Base-by-base conservation (phyloP, 2,329 filamentous ascomycete species). In the Cladobotryum mycophilum region DNA sequence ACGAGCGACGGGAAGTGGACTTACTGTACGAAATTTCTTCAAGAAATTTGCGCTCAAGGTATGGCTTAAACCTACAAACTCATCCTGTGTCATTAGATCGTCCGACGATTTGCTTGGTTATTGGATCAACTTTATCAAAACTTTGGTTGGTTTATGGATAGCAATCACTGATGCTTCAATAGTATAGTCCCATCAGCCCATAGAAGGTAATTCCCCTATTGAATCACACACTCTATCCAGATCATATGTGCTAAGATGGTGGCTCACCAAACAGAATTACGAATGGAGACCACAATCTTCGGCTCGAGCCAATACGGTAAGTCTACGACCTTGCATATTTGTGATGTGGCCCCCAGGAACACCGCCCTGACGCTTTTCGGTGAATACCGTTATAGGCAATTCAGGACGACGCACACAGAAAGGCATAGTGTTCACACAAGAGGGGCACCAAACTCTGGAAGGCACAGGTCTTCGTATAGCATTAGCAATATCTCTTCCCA, bases 401-500 rank as follows among this genome's bases (percentile, higher is more conserved):
- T 46, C 6, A 50, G 51, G 37, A 49, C 20, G 37, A 22, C 38
- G 12, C 14, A 30, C 9, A 34, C 18, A 36, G 35, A 42, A n/a
- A 17, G 37, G 14, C 37, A 34, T 12, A 22, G 4, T 33, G 41
- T 36, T 25, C 34, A 15, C 25, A 9, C 20, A 20, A 34, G 20
- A 40, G 51, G 49, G 6, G 12, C 14, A 8, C 20, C 33, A 5
- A 14, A n/a, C 4, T 5, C 13, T 17, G 15, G 48, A 11, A 61
- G 53, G 11, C 66, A 69, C 53, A 64, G 56, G 43, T 53, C 65
- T 49, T 79, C 76, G 1, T 72, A 75, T 56, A 80, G 77, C 56
- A 69, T 72, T 48, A 76, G 76, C 67, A 81, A 74, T 49, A 61
- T 78, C 14, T 76, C 76, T 3, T 77, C 73, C 1, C 74, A 73